Evolutionary conservation across 2,329 filamentous ascomycete species (phyloP).

Genomic region (Cladosporium velox): DNA sequence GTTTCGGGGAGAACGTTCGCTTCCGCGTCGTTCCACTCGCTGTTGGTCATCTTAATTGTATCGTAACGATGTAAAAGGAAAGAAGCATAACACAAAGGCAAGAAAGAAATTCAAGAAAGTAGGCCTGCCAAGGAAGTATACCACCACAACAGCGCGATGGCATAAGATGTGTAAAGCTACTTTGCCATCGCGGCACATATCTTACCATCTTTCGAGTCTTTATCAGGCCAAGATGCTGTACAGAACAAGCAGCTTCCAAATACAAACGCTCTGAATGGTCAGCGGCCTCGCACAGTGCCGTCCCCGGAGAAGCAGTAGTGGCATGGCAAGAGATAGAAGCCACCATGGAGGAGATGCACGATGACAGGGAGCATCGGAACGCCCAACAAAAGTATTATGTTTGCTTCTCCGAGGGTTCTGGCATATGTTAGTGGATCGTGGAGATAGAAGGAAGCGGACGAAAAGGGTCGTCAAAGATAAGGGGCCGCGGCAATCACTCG

Average conservation of each 20-base stretch:
- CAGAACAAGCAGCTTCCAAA: slow-evolving; percentile 2
- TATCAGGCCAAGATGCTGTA: slow-evolving; percentile 19
- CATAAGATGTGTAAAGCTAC: slow-evolving; percentile 10
- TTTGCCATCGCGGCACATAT: slow-evolving; percentile 19
- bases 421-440: background rate
- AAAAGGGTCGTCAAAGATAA: slow-evolving; percentile 3
- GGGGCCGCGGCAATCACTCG: background rate
- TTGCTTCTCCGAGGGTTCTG: slow-evolving; percentile 16
- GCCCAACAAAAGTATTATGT: slow-evolving; percentile 4
- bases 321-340: slow-evolving; percentile 4
- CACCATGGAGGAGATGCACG: slow-evolving; percentile 14
- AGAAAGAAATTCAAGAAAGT: background rate
- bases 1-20: slow-evolving; percentile 49
- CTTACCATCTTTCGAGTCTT: background rate
- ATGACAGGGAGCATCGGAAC: background rate
- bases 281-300: background rate
- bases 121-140: background rate
- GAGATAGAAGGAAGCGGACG: slow-evolving; percentile 8
- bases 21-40: slow-evolving; percentile 49
- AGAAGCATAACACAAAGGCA: background rate
- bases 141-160: background rate
- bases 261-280: slow-evolving; percentile 12
- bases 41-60: slow-evolving; percentile 43
- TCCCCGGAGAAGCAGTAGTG: slow-evolving; percentile 1
- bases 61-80: background rate